Evolutionary conservation across 73 alveolate species (phyloP), one percentile per base, ranked within the genome.

Genomic region (Paramecium octaurelia): DNA sequence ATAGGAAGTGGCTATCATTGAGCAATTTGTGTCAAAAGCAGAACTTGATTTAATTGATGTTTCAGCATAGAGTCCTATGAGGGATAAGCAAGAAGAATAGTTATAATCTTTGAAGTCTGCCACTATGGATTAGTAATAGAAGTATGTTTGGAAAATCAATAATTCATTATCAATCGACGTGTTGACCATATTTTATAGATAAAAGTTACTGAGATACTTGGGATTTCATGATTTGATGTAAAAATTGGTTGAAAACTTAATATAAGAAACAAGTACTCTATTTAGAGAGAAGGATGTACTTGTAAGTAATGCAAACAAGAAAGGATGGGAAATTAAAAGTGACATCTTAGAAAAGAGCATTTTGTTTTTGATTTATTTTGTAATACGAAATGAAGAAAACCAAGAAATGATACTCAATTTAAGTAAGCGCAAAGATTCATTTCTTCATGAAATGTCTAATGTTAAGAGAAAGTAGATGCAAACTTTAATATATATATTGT

Each of bases 251-350:
- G 91, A 80, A 80, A 24, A 44, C 24, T 80, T 80, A 48, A 80
- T 80, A 24, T 34, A 40, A 43, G 91, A 80, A 43, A 18, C 77
- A 3, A 80, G 91, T 3, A 42, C 70, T 42, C 24, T 80, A 43
- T 80, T 80, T 44, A 80, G 91, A 46, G 91, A 80, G 12, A 80
- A 80, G 34, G 91, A 80, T 44, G 75, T n/a, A 18, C 24, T 31
- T 11, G 43, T 80, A 2, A 80, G 91, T 80, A 43, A 42, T 42
- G 9, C 21, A 20, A 80, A 80, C 20, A 80, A 46, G 12, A 80
- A 80, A 43, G 91, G 91, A 80, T 80, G 91, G 91, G 91, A 80
- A 80, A 80, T 80, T 0, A 80, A 80, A 35, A 80, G 91, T 44
- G 91, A 80, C 10, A 80, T 80, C 2, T 80, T 80, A 48, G 91